Evolutionary conservation across 2,329 filamentous ascomycete genomes (phyloP).

Genomic region (Colletotrichum abscissum): DNA sequence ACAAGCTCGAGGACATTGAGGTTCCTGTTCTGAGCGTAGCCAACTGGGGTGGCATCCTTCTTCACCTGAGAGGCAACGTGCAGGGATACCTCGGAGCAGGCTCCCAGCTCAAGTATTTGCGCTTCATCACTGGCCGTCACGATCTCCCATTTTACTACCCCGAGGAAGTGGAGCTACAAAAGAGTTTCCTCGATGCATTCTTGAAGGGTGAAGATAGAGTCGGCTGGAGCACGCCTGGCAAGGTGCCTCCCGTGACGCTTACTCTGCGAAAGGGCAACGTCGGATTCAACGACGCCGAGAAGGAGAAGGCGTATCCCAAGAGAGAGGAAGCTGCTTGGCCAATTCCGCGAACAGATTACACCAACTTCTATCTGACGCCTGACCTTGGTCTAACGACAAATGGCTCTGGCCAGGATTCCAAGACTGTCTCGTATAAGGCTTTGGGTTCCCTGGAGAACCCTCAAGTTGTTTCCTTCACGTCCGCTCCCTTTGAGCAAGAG

Average conservation of each 20-base stretch:
- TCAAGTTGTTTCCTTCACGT: slow-evolving; percentile 68
- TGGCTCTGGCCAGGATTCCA: slow-evolving; percentile 39
- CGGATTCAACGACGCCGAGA: slow-evolving; percentile 72
- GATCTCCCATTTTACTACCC: slow-evolving; percentile 79
- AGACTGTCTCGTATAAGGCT: slow-evolving; percentile 65
- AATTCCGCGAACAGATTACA: slow-evolving; percentile 73
- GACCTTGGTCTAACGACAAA: slow-evolving; percentile 51
- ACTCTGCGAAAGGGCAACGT: slow-evolving; percentile 74
- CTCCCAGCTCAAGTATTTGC: slow-evolving; percentile 75
- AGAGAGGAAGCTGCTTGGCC: slow-evolving; percentile 74
- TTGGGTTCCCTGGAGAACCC: slow-evolving; percentile 67
- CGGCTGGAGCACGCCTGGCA: slow-evolving; percentile 70
- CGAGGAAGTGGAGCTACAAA: slow-evolving; percentile 75
- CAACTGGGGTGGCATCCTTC: slow-evolving; percentile 77
- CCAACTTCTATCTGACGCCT: slow-evolving; percentile 67
- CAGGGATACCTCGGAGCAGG: slow-evolving; percentile 73
- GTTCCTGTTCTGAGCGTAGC: slow-evolving; percentile 75
- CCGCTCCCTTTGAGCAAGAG: slow-evolving; percentile 67
- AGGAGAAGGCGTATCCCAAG: slow-evolving; percentile 65
- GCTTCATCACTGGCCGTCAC: slow-evolving; percentile 77
- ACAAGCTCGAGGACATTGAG: slow-evolving; percentile 72
- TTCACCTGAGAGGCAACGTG: slow-evolving; percentile 77
- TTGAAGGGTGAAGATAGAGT: slow-evolving; percentile 73
- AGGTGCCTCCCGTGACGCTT: slow-evolving; percentile 69
- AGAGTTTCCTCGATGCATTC: slow-evolving; percentile 77